Evolutionary conservation across 805 yeast genomes (phyloP).

Genomic region (Candida insectalens): DNA sequence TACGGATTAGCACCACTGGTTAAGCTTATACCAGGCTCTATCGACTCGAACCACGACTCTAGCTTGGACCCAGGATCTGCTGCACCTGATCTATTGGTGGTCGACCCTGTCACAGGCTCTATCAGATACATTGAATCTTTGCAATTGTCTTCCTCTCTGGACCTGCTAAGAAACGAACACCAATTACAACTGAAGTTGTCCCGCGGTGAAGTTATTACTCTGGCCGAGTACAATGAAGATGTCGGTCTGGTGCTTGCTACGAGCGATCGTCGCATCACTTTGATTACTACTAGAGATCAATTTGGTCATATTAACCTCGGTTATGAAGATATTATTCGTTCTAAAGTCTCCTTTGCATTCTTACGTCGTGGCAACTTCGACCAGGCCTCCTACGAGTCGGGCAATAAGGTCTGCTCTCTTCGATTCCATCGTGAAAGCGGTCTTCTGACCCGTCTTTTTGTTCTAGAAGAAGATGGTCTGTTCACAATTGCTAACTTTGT

Average conservation of each 20-base stretch:
- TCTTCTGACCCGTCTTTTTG: slow-evolving; percentile 30
- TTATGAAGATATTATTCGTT: slow-evolving; percentile 12
- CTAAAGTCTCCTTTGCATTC: slow-evolving; percentile 13
- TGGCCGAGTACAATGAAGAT: slow-evolving; percentile 56
- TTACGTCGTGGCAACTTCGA: slow-evolving; percentile 12
- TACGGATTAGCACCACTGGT: slow-evolving; percentile 38
- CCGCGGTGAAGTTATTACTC: slow-evolving; percentile 45
- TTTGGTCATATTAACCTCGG: slow-evolving; percentile 46
- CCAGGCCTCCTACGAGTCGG: slow-evolving; percentile 13
- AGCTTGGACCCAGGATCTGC: too few relatives aligned
- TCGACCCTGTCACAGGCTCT: slow-evolving; percentile 49
- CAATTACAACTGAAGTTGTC: slow-evolving; percentile 31
- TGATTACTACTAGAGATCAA: slow-evolving; percentile 56
- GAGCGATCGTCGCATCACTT: slow-evolving; percentile 52
- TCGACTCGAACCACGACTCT: too few relatives aligned
- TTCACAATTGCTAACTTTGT: slow-evolving; percentile 27
- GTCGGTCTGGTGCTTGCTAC: slow-evolving; percentile 69
- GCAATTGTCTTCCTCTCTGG: slow-evolving; percentile 54
- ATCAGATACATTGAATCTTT: slow-evolving; percentile 68
- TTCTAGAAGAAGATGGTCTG: slow-evolving; percentile 37
- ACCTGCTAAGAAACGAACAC: slow-evolving; percentile 23
- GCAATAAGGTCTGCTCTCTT: slow-evolving; percentile 47
- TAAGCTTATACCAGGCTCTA: slow-evolving; percentile 49
- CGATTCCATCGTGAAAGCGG: slow-evolving; percentile 34
- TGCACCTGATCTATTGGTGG: slow-evolving; percentile 62